These are phyloP conservation scores for Phytopythium ostracodes DNA, from an alignment of 352 stramenopile genomes.

Conservation along the genomic window DNA sequence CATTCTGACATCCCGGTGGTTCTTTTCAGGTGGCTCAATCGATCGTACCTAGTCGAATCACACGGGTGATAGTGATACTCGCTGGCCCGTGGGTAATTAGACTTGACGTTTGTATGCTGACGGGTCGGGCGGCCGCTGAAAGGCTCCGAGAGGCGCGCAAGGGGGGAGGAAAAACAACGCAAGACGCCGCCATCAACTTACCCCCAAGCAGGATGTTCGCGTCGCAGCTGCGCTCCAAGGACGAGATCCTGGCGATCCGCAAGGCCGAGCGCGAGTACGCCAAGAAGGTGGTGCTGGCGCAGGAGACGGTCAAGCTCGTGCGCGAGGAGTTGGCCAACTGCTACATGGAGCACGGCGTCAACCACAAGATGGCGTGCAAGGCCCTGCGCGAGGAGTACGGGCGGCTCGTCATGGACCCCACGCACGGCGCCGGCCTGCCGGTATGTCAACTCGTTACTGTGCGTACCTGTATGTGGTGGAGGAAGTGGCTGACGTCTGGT, in stretches of 20 bases:
- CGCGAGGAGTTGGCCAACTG: slow-evolving; percentile 82
- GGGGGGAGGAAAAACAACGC: slow-evolving; percentile 2
- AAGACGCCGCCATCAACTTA: background rate
- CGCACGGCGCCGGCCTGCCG: slow-evolving; percentile 62
- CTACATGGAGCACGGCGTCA: slow-evolving; percentile 87
- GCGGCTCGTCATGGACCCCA: slow-evolving; percentile 76
- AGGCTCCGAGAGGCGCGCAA: slow-evolving; percentile 6
- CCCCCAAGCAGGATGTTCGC: slow-evolving; percentile 38
- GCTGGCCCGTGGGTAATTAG: background rate
- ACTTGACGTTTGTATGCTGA: slow-evolving; percentile 14
- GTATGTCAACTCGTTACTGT: slow-evolving; percentile 23
- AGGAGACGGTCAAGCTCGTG: slow-evolving; percentile 83
- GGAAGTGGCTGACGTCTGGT: slow-evolving; percentile 5
- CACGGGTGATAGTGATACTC: background rate
- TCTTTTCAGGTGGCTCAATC: slow-evolving; percentile 6
- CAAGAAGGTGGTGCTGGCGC: slow-evolving; percentile 66
- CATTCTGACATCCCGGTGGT: slow-evolving; percentile 1
- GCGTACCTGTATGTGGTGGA: background rate
- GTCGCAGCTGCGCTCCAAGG: slow-evolving; percentile 74
- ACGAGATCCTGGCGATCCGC: slow-evolving; percentile 80
- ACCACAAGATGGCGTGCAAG: slow-evolving; percentile 88
- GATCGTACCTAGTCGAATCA: slow-evolving; percentile 8
- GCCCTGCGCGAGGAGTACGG: slow-evolving; percentile 77
- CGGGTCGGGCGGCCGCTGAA: slow-evolving; percentile 2
- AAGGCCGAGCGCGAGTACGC: slow-evolving; percentile 72